Percentiles rank a stretch among this genome's conserved stretches.
Evolutionary conservation across 495 filamentous ascomycete species (phyloP).

Genomic region (Xanthoparmelia taractica): DNA sequence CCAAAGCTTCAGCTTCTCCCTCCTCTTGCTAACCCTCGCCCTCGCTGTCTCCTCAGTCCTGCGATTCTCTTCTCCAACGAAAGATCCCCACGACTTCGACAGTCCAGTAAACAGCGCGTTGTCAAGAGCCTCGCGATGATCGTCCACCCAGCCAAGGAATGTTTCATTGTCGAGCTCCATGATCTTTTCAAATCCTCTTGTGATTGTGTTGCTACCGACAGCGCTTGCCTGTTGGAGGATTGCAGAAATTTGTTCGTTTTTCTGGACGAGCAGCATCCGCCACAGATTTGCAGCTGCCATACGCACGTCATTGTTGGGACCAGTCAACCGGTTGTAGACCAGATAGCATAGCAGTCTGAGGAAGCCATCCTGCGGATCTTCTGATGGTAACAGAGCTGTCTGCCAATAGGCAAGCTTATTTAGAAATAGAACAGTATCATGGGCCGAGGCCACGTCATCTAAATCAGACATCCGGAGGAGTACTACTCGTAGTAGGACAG

Average conservation of each 20-base stretch:
- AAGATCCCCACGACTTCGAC: conserved; percentile 75
- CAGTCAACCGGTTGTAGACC: conserved; percentile 75
- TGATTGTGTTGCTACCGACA: conserved; percentile 62
- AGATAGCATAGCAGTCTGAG: conserved; percentile 82
- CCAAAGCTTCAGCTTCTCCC: conserved; percentile 76
- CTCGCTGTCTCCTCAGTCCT: conserved; percentile 65
- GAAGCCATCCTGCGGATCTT: conserved; percentile 65
- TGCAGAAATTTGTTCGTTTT: conserved; percentile 69
- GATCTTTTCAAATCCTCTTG: conserved; percentile 71
- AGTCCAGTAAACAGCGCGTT: conserved; percentile 68
- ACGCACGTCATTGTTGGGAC: conserved; percentile 54
- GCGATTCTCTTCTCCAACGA: conserved; percentile 69
- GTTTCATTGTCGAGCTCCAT: conserved; percentile 78
- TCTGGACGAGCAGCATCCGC: conserved; percentile 88
- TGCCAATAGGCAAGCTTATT: conserved; percentile 92
- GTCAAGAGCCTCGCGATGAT: conserved; percentile 73
- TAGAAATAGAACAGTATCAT: conserved; percentile 59
- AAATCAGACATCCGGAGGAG: conserved; percentile 78
- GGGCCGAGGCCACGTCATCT: conserved; percentile 52
- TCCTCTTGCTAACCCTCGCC: conserved; percentile 59
- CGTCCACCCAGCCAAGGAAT: conserved; percentile 82
- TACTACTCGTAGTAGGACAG: conserved; percentile 65
- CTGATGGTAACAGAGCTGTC: conserved; percentile 70
- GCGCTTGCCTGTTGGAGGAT: conserved; percentile 62
- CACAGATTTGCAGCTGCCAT: conserved; percentile 73